Conservation (phyloP, 306 rosid genomes). For the Elaeagnus macrophylla region DNA sequence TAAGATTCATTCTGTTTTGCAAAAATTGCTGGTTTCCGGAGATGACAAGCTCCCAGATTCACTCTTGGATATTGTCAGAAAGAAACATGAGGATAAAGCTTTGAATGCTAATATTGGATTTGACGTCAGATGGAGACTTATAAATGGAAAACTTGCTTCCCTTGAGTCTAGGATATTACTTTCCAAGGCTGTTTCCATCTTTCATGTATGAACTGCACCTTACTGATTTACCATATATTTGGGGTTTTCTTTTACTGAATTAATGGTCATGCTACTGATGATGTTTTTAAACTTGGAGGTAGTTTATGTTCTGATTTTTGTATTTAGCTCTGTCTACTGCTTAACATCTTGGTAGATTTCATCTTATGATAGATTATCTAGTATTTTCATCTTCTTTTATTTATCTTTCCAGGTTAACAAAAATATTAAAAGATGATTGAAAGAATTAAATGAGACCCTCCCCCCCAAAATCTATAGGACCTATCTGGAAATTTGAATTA, state of each 20-base stretch:
- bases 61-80: constrained; percentile 56
- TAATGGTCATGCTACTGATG: not conserved
- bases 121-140: constrained; percentile 85
- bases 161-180: constrained; percentile 77
- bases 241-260: not conserved
- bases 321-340: too few species aligned
- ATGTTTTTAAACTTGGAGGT: not conserved
- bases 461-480: too few species aligned
- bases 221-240: constrained; percentile 6
- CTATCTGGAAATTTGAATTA: too few species aligned
- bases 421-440: too few species aligned
- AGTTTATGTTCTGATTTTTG: too few species aligned
- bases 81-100: constrained; percentile 53
- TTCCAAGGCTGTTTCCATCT: constrained; percentile 76
- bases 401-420: too few species aligned
- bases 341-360: too few species aligned
- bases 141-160: constrained; percentile 78
- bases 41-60: constrained; percentile 74
- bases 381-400: too few species aligned
- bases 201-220: constrained; percentile 44
- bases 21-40: constrained; percentile 52
- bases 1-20: constrained; percentile 66
- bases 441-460: too few species aligned
- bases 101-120: constrained; percentile 38
- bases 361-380: too few species aligned